Conservation (phyloP, 2,329 filamentous ascomycete species). For the Aquanectria penicillioides region DNA sequence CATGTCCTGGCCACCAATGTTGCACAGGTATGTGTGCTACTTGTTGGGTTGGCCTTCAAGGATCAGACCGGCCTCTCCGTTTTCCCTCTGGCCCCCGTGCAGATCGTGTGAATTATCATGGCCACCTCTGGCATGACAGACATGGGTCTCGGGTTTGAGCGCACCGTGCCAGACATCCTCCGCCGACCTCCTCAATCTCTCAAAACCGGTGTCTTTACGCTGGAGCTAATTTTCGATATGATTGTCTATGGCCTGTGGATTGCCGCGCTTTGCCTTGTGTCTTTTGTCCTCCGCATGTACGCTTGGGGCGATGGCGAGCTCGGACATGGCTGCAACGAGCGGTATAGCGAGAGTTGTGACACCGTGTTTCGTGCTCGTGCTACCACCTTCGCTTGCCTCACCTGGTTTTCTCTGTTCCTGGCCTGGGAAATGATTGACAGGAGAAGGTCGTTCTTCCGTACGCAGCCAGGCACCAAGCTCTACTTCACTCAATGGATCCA, state of each 20-base stretch:
- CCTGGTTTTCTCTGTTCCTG: conserved; percentile 80
- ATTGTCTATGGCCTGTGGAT: conserved; percentile 76
- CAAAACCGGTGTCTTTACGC: conserved; percentile 70
- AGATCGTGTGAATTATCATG: conserved; percentile 87
- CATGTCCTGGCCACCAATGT: conserved; percentile 77
- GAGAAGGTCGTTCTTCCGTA: conserved; percentile 78
- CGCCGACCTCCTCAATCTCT: conserved; percentile 72
- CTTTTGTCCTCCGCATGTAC: conserved; percentile 73
- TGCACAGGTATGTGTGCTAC: conserved; percentile 74
- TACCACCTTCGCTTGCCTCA: conserved; percentile 78
- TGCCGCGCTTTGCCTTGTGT: conserved; percentile 68
- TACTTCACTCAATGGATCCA: conserved; percentile 74
- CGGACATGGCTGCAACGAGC: conserved; percentile 68
- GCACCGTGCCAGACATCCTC: conserved; percentile 76
- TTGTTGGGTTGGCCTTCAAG: conserved; percentile 79
- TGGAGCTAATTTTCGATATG: conserved; percentile 74
- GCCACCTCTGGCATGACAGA: conserved; percentile 79
- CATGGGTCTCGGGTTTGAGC: conserved; percentile 81
- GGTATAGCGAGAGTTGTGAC: conserved; percentile 64
- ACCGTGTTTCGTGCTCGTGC: conserved; percentile 76
- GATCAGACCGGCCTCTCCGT: conserved; percentile 72
- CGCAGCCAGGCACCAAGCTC: conserved; percentile 70
- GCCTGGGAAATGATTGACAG: conserved; percentile 83
- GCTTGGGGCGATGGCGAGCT: conserved; percentile 70
- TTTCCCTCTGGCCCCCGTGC: conserved; percentile 78